Base-by-base conservation (phyloP, 2,329 filamentous ascomycete genomes). In the Bertia moriformis region DNA sequence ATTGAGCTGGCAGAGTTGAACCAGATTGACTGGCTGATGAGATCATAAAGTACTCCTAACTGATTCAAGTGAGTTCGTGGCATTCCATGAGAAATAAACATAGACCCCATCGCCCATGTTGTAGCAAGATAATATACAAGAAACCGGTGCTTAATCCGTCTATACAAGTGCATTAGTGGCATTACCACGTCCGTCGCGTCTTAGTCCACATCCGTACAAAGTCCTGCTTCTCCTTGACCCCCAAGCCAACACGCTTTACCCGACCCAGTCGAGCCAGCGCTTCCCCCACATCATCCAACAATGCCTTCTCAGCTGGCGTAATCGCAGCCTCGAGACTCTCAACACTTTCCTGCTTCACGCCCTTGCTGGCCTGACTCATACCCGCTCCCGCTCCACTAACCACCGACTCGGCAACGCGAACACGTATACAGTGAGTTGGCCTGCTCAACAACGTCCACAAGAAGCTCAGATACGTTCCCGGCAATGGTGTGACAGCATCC, bases 401-500 rank as follows among this genome's bases (percentile, higher is more conserved):
- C 2, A 73, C 60, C 2, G 60, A 60, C 41, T 71, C 66, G 0
- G 73, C 75, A 40, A 80, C 73, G n/a, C 75, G 64, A 4, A 78
- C 74, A 14, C 73, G 67, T 46, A 80, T 77, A 46, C 65, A 73
- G 51, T 80, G 75, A 1, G 71, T 76, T 2, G 71, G 71, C 43
- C 66, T 66, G 39, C 69, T 72, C 39, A 75, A 66, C 4, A 79
- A 58, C 22, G 65, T 69, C 74, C 74, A 80, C 10, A 78, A 51
- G 54, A 78, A 78, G 14, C 56, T 58, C 2, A 66, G 19, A 40
- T 70, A 73, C 14, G 62, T 60, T 5, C 66, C 64, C 0, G 75
- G 74, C 0, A 79, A 57, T 0, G 75, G 75, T 0, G 75, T 78
- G 4, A 74, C 76, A 38, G 79, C 66, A 46, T 80, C 75, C 4